phyloP scores from a whole-genome alignment of 2,329 filamentous ascomycete genomes.

The Exutisphaerella laricina region DNA sequence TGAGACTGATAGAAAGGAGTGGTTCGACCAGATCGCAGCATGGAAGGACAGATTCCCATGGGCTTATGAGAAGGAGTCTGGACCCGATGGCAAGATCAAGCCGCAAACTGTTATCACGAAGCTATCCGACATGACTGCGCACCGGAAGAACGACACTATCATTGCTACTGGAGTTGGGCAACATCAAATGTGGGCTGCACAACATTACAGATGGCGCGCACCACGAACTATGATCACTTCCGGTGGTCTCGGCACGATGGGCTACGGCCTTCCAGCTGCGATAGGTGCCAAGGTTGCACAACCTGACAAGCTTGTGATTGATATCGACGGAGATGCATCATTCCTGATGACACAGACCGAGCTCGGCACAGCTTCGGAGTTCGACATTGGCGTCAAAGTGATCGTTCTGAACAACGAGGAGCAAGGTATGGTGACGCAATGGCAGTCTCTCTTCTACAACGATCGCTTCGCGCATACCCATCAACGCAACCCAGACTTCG shows the following conservation, averaged over 20 bases:
- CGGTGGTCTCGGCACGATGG: slow-evolving; percentile 93
- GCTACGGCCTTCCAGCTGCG: slow-evolving; percentile 86
- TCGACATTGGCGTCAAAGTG: slow-evolving; percentile 94
- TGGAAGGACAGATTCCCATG: slow-evolving; percentile 95
- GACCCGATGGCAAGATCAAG: slow-evolving; percentile 76
- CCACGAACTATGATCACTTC: slow-evolving; percentile 95
- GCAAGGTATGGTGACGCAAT: slow-evolving; percentile 98
- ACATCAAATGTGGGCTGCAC: slow-evolving; percentile 98
- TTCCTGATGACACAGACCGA: slow-evolving; percentile 99
- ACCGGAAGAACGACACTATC: slow-evolving; percentile 76
- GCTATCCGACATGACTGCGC: slow-evolving; percentile 74
- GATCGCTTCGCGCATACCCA: slow-evolving; percentile 90
- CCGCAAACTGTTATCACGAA: slow-evolving; percentile 89
- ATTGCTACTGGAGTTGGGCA: slow-evolving; percentile 94
- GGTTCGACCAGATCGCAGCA: slow-evolving; percentile 81
- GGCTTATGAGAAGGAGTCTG: slow-evolving; percentile 68
- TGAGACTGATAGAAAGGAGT: slow-evolving; percentile 65
- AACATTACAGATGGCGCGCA: slow-evolving; percentile 91
- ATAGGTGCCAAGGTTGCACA: slow-evolving; percentile 89
- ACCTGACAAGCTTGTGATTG: slow-evolving; percentile 78
- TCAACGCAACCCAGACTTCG: slow-evolving; percentile 92
- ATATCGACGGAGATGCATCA: slow-evolving; percentile 97
- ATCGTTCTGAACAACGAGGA: slow-evolving; percentile 96
- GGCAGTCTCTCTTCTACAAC: slow-evolving; percentile 97
- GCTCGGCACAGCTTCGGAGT: slow-evolving; percentile 86